Conservation (phyloP, 176 grass and related monocot species). For the Guadua angustifolia region DNA sequence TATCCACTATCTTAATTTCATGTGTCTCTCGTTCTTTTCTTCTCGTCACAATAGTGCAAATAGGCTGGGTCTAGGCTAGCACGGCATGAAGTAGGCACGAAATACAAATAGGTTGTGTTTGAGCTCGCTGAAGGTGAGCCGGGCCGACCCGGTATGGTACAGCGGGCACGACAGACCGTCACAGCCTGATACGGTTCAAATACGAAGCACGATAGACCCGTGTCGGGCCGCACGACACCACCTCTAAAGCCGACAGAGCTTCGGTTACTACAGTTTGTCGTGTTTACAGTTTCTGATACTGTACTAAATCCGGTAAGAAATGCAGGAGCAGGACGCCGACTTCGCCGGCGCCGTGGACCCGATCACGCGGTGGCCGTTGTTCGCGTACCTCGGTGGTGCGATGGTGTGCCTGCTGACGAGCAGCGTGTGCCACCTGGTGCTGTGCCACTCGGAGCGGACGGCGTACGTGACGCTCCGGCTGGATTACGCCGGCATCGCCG, state of each 20-base stretch:
- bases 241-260: not conserved
- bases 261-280: not conserved
- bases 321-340: constrained; percentile 35
- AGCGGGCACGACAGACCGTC: too few relatives aligned
- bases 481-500: constrained; percentile 85
- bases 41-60: too few relatives aligned
- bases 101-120: too few relatives aligned
- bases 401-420: constrained; percentile 90
- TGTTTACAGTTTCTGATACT: not conserved
- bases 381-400: constrained; percentile 69
- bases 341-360: constrained; percentile 22
- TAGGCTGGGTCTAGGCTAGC: too few relatives aligned
- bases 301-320: constrained; percentile 3
- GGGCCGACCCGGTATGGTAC: too few relatives aligned
- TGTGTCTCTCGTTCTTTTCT: too few relatives aligned
- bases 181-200: too few relatives aligned
- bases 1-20: too few relatives aligned
- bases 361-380: constrained; percentile 81
- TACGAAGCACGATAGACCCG: too few relatives aligned
- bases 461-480: constrained; percentile 75
- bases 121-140: too few relatives aligned
- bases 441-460: constrained; percentile 74
- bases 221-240: too few relatives aligned
- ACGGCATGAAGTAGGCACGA: too few relatives aligned
- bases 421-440: constrained; percentile 75